Evolutionary conservation across 106 monocot species (phyloP).

Genomic region (Apostasia ramifera): DNA sequence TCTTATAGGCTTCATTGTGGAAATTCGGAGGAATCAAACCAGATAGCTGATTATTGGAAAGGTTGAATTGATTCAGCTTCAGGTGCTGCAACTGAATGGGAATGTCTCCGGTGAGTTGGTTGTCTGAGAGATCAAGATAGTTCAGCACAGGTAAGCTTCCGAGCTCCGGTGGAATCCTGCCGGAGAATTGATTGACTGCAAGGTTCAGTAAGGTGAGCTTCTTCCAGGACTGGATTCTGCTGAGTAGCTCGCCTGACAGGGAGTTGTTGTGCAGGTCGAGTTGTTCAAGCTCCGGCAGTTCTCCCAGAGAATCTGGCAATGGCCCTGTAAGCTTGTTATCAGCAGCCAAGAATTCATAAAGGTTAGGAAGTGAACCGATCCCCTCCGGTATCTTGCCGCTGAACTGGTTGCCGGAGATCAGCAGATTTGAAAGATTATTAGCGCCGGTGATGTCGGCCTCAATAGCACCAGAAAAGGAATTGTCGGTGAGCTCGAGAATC

Average conservation of each 20-base stretch:
- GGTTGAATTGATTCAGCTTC: slow-evolving; percentile 46
- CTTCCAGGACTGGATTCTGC: slow-evolving; percentile 13
- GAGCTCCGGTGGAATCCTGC: slow-evolving; percentile 38
- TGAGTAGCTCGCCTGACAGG: slow-evolving; percentile 31
- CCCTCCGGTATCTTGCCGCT: slow-evolving; percentile 31
- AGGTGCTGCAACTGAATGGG: slow-evolving; percentile 45
- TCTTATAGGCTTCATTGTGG: slow-evolving; percentile 9
- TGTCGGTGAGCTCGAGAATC: slow-evolving; percentile 37
- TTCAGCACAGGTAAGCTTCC: slow-evolving; percentile 49
- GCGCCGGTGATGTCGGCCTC: slow-evolving; percentile 25
- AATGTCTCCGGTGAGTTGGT: slow-evolving; percentile 37
- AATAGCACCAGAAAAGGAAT: slow-evolving; percentile 35
- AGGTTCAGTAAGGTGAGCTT: slow-evolving; percentile 46
- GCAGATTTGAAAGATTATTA: slow-evolving; percentile 25
- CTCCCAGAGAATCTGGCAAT: slow-evolving; percentile 17
- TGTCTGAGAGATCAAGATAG: slow-evolving; percentile 53
- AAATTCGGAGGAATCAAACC: slow-evolving; percentile 44
- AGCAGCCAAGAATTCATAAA: slow-evolving; percentile 30
- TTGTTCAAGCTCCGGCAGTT: slow-evolving; percentile 17
- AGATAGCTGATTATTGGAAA: slow-evolving; percentile 44
- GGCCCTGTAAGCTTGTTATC: slow-evolving; percentile 32
- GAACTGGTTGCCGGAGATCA: slow-evolving; percentile 36
- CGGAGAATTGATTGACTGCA: slow-evolving; percentile 30
- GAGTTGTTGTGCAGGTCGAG: slow-evolving; percentile 43
- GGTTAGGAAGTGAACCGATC: slow-evolving; percentile 12